These are phyloP conservation scores for Corymbia maculata DNA, from an alignment of 345 rosid genomes.

Conservation along the genomic window DNA sequence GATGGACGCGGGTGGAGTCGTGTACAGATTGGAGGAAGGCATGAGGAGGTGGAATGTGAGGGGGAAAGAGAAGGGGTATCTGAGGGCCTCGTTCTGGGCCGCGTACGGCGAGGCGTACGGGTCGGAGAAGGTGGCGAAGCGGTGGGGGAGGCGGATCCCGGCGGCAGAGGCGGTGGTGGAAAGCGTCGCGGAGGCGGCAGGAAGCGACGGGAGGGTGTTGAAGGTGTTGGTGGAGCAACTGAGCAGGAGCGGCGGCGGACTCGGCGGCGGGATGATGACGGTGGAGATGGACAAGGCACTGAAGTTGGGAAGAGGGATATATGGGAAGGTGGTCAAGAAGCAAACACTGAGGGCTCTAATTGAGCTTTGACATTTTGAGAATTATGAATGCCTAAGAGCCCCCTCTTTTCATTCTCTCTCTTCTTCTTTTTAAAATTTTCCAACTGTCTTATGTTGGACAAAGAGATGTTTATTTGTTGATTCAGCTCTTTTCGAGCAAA, in stretches of 20 bases:
- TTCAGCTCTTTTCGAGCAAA: not conserved
- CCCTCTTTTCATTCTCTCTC: no score
- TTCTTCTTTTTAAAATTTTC: not conserved
- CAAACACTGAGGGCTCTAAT: conserved; percentile 59
- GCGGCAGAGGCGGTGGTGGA: conserved; percentile 35
- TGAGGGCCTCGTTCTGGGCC: conserved; percentile 81
- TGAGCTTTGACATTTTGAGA: conserved; percentile 5
- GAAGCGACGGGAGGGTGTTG: conserved; percentile 61
- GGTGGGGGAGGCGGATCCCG: conserved; percentile 71
- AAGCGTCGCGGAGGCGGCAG: conserved; percentile 40
- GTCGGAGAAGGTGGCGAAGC: conserved; percentile 44
- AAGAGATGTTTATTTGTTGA: not conserved
- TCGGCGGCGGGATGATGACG: conserved; percentile 7
- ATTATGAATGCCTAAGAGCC: not conserved
- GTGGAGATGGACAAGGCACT: conserved; percentile 42
- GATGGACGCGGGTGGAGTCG: conserved; percentile 40
- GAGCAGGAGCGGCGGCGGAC: conserved; percentile 17
- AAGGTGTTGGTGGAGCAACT: conserved; percentile 32
- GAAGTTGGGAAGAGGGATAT: conserved; percentile 51
- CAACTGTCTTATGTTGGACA: not conserved
- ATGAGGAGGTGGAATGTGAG: conserved; percentile 62
- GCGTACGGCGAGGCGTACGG: conserved; percentile 44
- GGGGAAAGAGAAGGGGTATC: conserved; percentile 62
- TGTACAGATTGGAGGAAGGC: conserved; percentile 57
- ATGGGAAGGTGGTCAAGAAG: conserved; percentile 68